These are phyloP conservation scores for Citrullus amarus DNA, from an alignment of 306 rosid species.

Conservation along the genomic window DNA sequence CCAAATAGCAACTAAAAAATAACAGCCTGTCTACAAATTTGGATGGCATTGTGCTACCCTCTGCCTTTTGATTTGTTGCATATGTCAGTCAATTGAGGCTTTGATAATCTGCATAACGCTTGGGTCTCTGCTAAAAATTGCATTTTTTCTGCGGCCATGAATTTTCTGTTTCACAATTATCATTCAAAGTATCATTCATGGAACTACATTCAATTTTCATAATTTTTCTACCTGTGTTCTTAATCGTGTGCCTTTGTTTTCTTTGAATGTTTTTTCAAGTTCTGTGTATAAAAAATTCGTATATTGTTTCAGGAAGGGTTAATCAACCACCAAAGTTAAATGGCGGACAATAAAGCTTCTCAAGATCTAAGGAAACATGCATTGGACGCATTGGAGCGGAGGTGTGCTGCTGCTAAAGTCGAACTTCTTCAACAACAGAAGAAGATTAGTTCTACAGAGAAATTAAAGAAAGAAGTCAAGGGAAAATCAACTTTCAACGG, in stretches of 20 bases:
- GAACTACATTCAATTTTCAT: not conserved
- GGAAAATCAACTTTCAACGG: conserved; percentile 3
- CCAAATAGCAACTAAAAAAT: not conserved
- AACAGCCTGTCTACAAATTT: not conserved
- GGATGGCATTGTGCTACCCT: not conserved
- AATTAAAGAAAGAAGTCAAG: conserved; percentile 8
- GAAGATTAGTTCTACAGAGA: conserved; percentile 14
- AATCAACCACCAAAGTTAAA: conserved; percentile 8
- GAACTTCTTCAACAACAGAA: conserved; percentile 42
- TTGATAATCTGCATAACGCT: not conserved
- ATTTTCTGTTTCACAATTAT: not conserved
- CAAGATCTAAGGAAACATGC: conserved; percentile 52
- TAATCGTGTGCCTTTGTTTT: not conserved
- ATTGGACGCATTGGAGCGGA: conserved; percentile 70
- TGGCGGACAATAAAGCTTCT: conserved; percentile 28
- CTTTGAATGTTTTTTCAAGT: not conserved
- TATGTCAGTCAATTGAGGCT: not conserved
- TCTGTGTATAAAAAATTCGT: not conserved
- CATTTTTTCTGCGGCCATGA: not conserved
- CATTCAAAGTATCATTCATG: not conserved
- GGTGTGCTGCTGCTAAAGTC: conserved; percentile 49
- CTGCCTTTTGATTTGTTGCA: not conserved
- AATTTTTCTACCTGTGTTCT: not conserved
- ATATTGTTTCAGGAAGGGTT: not conserved
- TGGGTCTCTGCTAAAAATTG: not conserved